These are phyloP conservation scores for Xerocomus brunneocitrinus DNA, from an alignment of 768 basidiomycete genomes.

Conservation along the genomic window DNA sequence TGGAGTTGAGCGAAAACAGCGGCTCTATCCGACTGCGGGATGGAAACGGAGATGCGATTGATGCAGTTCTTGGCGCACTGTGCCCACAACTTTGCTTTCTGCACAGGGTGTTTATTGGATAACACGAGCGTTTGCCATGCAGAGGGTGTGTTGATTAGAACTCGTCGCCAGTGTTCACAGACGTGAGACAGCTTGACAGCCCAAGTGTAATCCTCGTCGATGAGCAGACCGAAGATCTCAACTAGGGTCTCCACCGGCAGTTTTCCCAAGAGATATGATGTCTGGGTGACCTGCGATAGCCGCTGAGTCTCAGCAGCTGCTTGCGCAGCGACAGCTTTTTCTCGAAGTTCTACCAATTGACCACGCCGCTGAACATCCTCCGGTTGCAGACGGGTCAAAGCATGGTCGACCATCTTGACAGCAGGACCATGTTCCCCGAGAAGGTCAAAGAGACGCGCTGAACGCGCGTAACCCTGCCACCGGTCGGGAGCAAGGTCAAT, in stretches of 20 bases:
- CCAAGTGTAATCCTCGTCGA: conserved; percentile 38
- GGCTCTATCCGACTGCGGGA: conserved; percentile 13
- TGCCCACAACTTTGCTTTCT: conserved; percentile 58
- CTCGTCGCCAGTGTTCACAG: conserved; percentile 57
- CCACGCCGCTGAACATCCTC: conserved; percentile 42
- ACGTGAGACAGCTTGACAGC: conserved; percentile 53
- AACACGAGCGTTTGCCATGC: conserved; percentile 63
- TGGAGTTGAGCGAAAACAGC: conserved; percentile 17
- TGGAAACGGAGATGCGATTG: conserved; percentile 20
- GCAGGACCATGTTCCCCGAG: conserved; percentile 49
- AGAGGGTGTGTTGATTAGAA: conserved; percentile 45
- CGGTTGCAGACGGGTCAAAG: conserved; percentile 46
- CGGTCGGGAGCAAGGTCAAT: conserved; percentile 63
- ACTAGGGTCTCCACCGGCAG: conserved; percentile 67
- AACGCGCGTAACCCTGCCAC: conserved; percentile 76
- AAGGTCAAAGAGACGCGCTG: conserved; percentile 62
- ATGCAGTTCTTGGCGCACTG: conserved; percentile 51
- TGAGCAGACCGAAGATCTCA: conserved; percentile 46
- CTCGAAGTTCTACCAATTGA: conserved; percentile 42
- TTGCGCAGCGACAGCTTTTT: conserved; percentile 29
- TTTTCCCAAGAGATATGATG: conserved; percentile 49
- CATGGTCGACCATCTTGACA: conserved; percentile 54
- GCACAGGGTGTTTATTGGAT: conserved; percentile 39
- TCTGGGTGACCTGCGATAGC: conserved; percentile 22
- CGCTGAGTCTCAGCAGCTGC: conserved; percentile 20